Conservation (phyloP, 768 basidiomycete genomes). For the Rhodosporidiobolus odoratus region DNA sequence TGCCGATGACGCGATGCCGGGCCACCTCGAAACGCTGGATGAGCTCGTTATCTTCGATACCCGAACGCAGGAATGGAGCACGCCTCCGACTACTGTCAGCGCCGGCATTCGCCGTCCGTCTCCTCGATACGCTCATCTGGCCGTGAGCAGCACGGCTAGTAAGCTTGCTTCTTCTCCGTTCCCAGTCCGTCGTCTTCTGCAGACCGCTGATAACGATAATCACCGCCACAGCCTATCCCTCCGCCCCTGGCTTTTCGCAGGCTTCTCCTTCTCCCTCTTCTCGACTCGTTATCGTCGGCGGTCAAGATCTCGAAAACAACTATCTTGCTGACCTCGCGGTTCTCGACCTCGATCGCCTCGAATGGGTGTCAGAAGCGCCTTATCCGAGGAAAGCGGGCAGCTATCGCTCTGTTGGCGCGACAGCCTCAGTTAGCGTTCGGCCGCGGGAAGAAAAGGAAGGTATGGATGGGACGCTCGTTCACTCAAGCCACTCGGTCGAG, state of each 20-base stretch:
- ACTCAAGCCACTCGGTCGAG: constrained; percentile 9
- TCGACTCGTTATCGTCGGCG: constrained; percentile 63
- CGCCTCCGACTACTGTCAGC: constrained; percentile 50
- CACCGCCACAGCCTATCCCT: too few species aligned
- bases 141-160: constrained; percentile 59
- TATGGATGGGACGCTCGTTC: background rate
- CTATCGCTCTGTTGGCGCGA: constrained; percentile 83
- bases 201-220: too few species aligned
- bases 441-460: constrained; percentile 6
- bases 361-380: constrained; percentile 72
- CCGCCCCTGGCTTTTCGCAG: background rate
- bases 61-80: constrained; percentile 60
- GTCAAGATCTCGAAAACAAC: constrained; percentile 89
- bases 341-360: constrained; percentile 65
- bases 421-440: constrained; percentile 42
- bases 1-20: background rate
- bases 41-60: constrained; percentile 89
- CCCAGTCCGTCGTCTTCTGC: too few species aligned
- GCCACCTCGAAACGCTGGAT: constrained; percentile 25
- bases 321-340: constrained; percentile 53
- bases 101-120: constrained; percentile 58
- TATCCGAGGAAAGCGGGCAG: constrained; percentile 89
- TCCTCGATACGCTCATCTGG: constrained; percentile 93
- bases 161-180: too few species aligned
- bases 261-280: background rate